Evolutionary conservation across 164 flowering plant species (phyloP).

Genomic region (Akebia trifoliata): DNA sequence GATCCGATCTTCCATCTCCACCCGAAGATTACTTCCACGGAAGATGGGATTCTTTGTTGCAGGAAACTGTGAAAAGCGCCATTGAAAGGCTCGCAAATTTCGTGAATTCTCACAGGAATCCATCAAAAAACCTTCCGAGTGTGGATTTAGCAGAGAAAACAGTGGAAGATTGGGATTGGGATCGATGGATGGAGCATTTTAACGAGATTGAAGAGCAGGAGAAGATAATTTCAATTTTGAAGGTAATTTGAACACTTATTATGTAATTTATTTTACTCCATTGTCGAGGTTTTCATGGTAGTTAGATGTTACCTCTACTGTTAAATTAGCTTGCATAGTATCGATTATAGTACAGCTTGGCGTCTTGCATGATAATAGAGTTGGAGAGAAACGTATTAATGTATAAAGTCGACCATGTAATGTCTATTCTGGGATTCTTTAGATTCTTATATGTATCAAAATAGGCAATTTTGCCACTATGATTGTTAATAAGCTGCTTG

Average conservation of each 20-base stretch:
- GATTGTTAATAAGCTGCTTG: too few relatives aligned
- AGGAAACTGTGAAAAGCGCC: conserved; percentile 33
- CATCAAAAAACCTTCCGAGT: conserved; percentile 4
- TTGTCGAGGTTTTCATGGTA: too few relatives aligned
- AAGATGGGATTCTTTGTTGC: conserved; percentile 52
- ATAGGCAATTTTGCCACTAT: too few relatives aligned
- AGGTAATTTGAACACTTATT: conserved; percentile 45
- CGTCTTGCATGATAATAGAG: too few relatives aligned
- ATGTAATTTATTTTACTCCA: not conserved
- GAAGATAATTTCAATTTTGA: conserved; percentile 51
- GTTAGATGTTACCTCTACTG: too few relatives aligned
- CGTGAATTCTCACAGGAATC: conserved; percentile 23
- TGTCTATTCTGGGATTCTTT: too few relatives aligned
- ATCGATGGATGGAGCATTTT: conserved; percentile 81
- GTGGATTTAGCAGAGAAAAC: not conserved
- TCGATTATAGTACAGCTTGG: too few relatives aligned
- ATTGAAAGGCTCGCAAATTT: conserved; percentile 37
- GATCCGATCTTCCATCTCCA: conserved; percentile 23
- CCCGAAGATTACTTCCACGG: conserved; percentile 18
- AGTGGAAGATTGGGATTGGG: conserved; percentile 79
- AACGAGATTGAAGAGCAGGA: conserved; percentile 69
- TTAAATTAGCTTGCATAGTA: too few relatives aligned
- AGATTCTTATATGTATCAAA: too few relatives aligned
- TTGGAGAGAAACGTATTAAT: too few relatives aligned
- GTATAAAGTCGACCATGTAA: too few relatives aligned